These are phyloP conservation scores for Dactylellina parvicollis DNA, from an alignment of 2,329 filamentous ascomycete genomes.

Conservation along the genomic window DNA sequence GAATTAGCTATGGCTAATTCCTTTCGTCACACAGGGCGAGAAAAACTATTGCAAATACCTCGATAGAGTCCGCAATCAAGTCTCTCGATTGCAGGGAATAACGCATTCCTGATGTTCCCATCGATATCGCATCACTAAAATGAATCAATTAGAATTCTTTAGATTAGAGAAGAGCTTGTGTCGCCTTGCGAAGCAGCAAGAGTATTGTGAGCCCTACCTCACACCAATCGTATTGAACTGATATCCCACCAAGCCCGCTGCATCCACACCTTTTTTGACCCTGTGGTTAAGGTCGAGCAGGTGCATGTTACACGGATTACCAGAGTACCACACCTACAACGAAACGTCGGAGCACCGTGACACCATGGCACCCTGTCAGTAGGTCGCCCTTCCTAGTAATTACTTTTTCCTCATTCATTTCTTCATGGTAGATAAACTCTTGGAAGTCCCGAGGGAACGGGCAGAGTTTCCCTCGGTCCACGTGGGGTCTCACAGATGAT, in stretches of 20 bases:
- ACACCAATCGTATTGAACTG: slow-evolving; percentile 99
- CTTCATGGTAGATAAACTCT: slow-evolving; percentile 1
- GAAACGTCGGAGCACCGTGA: slow-evolving; percentile 25
- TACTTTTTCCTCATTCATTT: slow-evolving; percentile 1
- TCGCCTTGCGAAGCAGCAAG: slow-evolving; percentile 11
- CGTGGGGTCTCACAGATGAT: slow-evolving; percentile 69
- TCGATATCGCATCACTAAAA: slow-evolving; percentile 82
- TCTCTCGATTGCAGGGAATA: slow-evolving; percentile 94
- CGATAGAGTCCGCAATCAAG: slow-evolving; percentile 96
- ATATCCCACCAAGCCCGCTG: slow-evolving; percentile 86
- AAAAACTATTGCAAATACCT: slow-evolving; percentile 61
- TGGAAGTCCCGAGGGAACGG: slow-evolving; percentile 41
- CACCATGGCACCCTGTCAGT: slow-evolving; percentile 42
- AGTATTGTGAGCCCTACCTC: slow-evolving; percentile 63
- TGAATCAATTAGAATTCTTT: slow-evolving; percentile 6
- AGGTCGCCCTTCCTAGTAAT: slow-evolving; percentile 3
- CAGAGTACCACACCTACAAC: slow-evolving; percentile 83
- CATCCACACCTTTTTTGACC: slow-evolving; percentile 76
- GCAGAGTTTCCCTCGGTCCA: slow-evolving; percentile 47
- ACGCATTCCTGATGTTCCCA: slow-evolving; percentile 97
- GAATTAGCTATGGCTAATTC: slow-evolving; percentile 17
- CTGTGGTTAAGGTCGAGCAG: slow-evolving; percentile 85
- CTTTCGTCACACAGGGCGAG: slow-evolving; percentile 18
- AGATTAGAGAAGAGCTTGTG: slow-evolving; percentile 23
- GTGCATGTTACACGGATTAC: slow-evolving; percentile 99